Evolutionary conservation across 352 stramenopile species (phyloP), one percentile per base, ranked within the genome.

Genomic region (Globisporangium ultimum): DNA sequence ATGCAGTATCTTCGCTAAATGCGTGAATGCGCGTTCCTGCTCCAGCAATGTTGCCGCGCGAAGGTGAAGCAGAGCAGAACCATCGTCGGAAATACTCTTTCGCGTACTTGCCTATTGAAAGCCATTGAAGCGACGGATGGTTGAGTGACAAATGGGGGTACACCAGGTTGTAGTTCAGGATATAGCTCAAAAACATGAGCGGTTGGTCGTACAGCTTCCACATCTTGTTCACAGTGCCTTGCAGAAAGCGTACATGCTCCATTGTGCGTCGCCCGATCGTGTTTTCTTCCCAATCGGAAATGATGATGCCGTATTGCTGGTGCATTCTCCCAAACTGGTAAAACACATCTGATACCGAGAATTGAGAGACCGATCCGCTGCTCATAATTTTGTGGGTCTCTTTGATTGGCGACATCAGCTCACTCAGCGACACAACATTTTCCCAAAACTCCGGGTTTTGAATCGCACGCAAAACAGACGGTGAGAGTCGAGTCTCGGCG

Each of bases 311-410:
- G 61, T 89, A 92, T 34, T 89, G 82, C 60, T 92, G 82, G 24
- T 88, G 72, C 78, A 92, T 90, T 56, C 82, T 72, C 1, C 82
- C 82, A n/a, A 90, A 76, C 50, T 90, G 82, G 48, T 92, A 92
- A 41, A 90, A 80, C 20, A 88, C 74, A 32, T 90, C 74, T 1
- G 80, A 84, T 14, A 92, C 42, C 17, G 74, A 81, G 55, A 89
- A 89, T 14, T 73, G 65, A 45, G 66, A 63, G 1, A 53, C 53
- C 7, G 59, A 48, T 61, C 50, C 67, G 61, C 51, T 76, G 21
- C 50, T 64, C 80, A 90, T 87, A 54, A 90, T 70, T 53, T 81
- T 80, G 56, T 83, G 74, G 0, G 80, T 87, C 41, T 92, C 82
- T 55, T 92, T 92, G 41, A 92, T 80, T 8, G 82, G 82, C 2